Evolutionary conservation across 768 basidiomycete species (phyloP), one percentile per base, ranked within the genome.

Genomic region (Lactarius sanguifluus): DNA sequence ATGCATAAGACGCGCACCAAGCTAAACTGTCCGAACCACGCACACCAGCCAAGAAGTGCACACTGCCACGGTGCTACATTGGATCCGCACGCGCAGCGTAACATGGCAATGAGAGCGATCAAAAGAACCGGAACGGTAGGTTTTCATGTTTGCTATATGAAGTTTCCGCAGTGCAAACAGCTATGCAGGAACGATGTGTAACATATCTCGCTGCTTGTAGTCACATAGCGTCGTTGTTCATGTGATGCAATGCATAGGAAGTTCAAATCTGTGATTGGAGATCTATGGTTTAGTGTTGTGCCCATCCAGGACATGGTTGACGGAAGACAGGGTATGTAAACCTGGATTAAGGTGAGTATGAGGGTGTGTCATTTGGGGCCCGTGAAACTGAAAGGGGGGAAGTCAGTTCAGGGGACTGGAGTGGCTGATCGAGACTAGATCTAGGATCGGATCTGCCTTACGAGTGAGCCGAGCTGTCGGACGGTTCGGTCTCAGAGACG

Each of bases 361-460:
- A 59, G 25, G 57, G 57, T 25, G 36, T 50, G 64, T 50, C 25
- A 28, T 54, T 50, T 28, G 64, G 64, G 58, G 57, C 15, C 20
- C 6, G 58, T 59, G 57, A 38, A 34, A 38, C 47, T 40, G 38
- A n/a, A 47, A 41, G 59, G 43, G 32, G 63, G 45, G 30, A 57
- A 30, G 20, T 23, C 36, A 38, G 36, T 38, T 38, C 36, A 41
- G 25, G 40, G 40, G 30, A 20, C 16, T 56, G 28, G 55, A 56
- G 55, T 30, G 32, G 40, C 38, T 54, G 64, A 64, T 60, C 38
- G 65, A 62, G 47, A 40, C 36, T 5, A 12, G 61, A 66, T 66
- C 65, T 60, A 12, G 47, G 61, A 66, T 66, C 65, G 60, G 45
- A 30, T 56, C 54, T 56, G 64, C 64, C 57, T 25, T 20, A 41